Base-by-base conservation (phyloP, 345 rosid genomes). In the Acer campestre region DNA sequence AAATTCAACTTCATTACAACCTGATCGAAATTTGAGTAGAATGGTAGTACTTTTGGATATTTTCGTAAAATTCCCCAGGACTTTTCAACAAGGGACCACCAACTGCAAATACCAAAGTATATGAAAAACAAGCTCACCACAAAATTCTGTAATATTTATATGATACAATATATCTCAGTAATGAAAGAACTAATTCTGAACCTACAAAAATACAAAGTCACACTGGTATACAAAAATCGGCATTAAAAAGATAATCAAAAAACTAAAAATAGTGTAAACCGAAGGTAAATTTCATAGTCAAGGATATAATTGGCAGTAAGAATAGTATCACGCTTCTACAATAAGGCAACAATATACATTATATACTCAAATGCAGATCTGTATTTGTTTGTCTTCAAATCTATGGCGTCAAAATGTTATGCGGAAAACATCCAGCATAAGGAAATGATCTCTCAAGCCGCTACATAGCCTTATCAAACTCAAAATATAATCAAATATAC, bases 71-170 rank as follows among this genome's bases (percentile, higher is more conserved):
- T 70, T 76, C 93, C 91, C 97, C 95, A 90, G 31, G 98, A 93
- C 72, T 93, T 91, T 84, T 93, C 94, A 8, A 94, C 85, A 69
- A 89, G 94, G 68, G 79, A 80, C 98, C 97, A 93, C 98, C 98
- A 91, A 79, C 94, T 93, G 81, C 80, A 81, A 74, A 79, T 62
- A 23, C 29, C 27, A 70, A 61, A 40, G 72, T 18, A 23, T 14
- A 10, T 17, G 3, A 61, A 6, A 13, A 53, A 67, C 65, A 80
- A 63, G 35, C 31, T 66, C 51, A 14, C 29, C 29, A 31, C 77
- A 73, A 42, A 42, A 10, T 40, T 59, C 12, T 56, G 27, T 7
- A 73, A 46, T 42, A 35, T 35, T 35, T 35, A 35, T 35, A 35
- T 35, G 68, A 44, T 61, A 25, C 68, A 16, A 72, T 38, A 35